A percentile compares a stretch with the other conserved stretches of the same genome.
phyloP scores from a whole-genome alignment of 2,329 filamentous ascomycete species.

The Pseudopyrenochaeta lycopersici region DNA sequence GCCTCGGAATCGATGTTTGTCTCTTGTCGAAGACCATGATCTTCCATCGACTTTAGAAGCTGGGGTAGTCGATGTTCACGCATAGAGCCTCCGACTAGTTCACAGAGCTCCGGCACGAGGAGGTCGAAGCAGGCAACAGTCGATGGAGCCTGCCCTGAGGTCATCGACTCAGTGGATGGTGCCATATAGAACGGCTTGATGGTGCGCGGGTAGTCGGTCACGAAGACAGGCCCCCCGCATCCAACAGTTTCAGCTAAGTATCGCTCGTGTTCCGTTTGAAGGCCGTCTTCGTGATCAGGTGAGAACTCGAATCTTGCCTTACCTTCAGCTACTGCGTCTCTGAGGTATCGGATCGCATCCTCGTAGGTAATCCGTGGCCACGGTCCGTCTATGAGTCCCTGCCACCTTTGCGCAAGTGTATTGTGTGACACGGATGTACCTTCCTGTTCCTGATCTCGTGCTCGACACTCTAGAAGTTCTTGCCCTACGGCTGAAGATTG shows the following conservation, averaged over 20 bases:
- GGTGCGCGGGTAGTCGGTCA: slow-evolving; percentile 88
- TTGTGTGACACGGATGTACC: slow-evolving; percentile 53
- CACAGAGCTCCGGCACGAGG: slow-evolving; percentile 83
- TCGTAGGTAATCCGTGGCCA: slow-evolving; percentile 90
- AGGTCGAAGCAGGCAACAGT: slow-evolving; percentile 93
- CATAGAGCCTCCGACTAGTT: slow-evolving; percentile 88
- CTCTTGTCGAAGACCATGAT: slow-evolving; percentile 66
- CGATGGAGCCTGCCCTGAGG: slow-evolving; percentile 18
- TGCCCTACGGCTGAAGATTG: slow-evolving; percentile 60
- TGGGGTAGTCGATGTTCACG: slow-evolving; percentile 80
- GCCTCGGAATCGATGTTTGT: slow-evolving; percentile 20
- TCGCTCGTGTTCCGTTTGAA: slow-evolving; percentile 93
- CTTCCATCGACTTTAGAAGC: slow-evolving; percentile 75
- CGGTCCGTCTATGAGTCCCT: slow-evolving; percentile 71
- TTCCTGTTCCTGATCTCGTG: slow-evolving; percentile 48
- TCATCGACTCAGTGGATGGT: slow-evolving; percentile 47
- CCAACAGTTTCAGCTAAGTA: slow-evolving; percentile 78
- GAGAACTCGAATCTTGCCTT: slow-evolving; percentile 69
- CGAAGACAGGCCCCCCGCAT: slow-evolving; percentile 77
- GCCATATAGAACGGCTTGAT: slow-evolving; percentile 95
- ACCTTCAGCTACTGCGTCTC: slow-evolving; percentile 62
- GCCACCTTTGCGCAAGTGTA: slow-evolving; percentile 75
- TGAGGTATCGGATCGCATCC: slow-evolving; percentile 75
- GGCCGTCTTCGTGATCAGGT: slow-evolving; percentile 75
- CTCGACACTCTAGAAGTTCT: slow-evolving; percentile 63